phyloP scores from a whole-genome alignment of 2,329 filamentous ascomycete species.

The Cladorrhinum sp. region DNA sequence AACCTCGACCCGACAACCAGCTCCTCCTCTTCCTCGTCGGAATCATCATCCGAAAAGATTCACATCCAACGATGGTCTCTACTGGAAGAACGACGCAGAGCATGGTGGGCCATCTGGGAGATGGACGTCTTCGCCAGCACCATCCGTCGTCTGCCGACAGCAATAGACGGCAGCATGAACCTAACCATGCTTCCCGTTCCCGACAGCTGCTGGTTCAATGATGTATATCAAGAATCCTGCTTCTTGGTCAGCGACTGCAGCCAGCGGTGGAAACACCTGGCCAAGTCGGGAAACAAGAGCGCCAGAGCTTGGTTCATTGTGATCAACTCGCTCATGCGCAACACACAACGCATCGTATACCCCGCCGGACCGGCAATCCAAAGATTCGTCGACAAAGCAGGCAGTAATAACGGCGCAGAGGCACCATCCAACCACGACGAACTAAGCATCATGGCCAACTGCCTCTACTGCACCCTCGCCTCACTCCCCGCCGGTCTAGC shows the following conservation, averaged over 20 bases:
- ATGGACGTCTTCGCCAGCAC: constrained; percentile 42
- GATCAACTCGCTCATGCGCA: constrained; percentile 39
- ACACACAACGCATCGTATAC: constrained; percentile 35
- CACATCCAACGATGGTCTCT: constrained; percentile 26
- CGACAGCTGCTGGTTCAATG: constrained; percentile 35
- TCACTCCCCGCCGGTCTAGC: constrained; percentile 31
- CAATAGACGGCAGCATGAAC: constrained; percentile 36
- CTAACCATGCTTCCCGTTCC: constrained; percentile 36
- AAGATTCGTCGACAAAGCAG: constrained; percentile 8
- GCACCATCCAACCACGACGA: constrained; percentile 25
- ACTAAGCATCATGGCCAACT: constrained; percentile 33
- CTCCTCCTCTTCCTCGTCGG: too few species aligned
- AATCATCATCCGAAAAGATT: background rate
- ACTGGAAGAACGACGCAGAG: constrained; percentile 37
- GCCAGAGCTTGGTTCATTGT: constrained; percentile 40
- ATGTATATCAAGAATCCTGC: constrained; percentile 28
- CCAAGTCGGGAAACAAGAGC: constrained; percentile 32
- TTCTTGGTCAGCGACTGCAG: constrained; percentile 32
- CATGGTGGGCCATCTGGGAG: constrained; percentile 43
- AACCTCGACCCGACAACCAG: constrained; percentile 12
- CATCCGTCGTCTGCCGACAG: constrained; percentile 37
- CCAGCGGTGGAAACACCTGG: constrained; percentile 33
- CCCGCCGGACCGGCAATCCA: constrained; percentile 26
- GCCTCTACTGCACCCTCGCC: constrained; percentile 31
- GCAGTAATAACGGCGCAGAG: background rate